A percentile compares a stretch with the other conserved stretches of the same genome.
These are phyloP conservation scores for Casaregolazyma lundiana DNA, from an alignment of 1,139 yeast species.

Conservation along the genomic window DNA sequence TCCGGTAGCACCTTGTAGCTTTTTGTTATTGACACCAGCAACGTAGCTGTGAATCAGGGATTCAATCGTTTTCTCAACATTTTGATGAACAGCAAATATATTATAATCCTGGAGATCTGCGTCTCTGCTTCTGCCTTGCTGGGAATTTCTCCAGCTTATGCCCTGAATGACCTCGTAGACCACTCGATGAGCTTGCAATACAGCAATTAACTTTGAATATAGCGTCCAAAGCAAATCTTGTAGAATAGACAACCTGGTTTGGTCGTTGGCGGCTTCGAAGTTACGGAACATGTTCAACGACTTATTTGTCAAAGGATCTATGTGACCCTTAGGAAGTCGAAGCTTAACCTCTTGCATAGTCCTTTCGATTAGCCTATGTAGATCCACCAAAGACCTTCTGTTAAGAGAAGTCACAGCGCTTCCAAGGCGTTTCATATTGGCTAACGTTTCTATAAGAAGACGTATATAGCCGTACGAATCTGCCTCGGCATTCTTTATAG, in stretches of 20 bases:
- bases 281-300: slow-evolving; percentile 15
- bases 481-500: slow-evolving; percentile 35
- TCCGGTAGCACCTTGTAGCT: not conserved
- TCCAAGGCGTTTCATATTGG: slow-evolving; percentile 58
- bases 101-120: slow-evolving; percentile 36
- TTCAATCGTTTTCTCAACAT: slow-evolving; percentile 54
- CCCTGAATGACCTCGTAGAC: slow-evolving; percentile 50
- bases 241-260: slow-evolving; percentile 44
- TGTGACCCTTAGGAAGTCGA: slow-evolving; percentile 35
- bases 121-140: slow-evolving; percentile 16
- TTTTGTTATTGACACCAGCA: slow-evolving; percentile 4
- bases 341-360: slow-evolving; percentile 61
- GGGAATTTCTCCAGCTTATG: slow-evolving; percentile 27
- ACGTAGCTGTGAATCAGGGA: slow-evolving; percentile 56
- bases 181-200: slow-evolving; percentile 67
- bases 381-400: slow-evolving; percentile 45
- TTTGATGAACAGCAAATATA: slow-evolving; percentile 53
- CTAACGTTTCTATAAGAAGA: slow-evolving; percentile 53
- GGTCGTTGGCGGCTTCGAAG: slow-evolving; percentile 25
- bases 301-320: not conserved
- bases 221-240: slow-evolving; percentile 68
- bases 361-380: slow-evolving; percentile 52
- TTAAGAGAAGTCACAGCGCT: slow-evolving; percentile 54
- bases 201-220: slow-evolving; percentile 57
- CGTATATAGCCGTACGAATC: slow-evolving; percentile 56